These are phyloP conservation scores for Chlamydomonas reinhardtii DNA, from an alignment of 163 green algal species.

Conservation along the genomic window DNA sequence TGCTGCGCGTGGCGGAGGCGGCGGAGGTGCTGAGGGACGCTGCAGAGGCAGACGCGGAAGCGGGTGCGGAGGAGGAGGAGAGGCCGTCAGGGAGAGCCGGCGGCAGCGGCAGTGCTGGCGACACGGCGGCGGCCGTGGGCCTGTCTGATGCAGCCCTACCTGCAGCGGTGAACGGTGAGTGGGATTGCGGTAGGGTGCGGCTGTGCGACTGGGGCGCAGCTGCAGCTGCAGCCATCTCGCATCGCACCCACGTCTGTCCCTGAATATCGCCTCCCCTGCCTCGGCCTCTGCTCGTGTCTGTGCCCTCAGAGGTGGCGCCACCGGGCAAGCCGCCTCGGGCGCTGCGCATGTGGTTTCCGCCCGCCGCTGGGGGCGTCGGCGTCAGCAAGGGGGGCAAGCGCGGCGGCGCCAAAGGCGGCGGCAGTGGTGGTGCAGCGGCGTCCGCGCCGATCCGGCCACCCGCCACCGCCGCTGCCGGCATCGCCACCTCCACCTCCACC, in stretches of 20 bases:
- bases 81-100: too few relatives aligned
- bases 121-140: background rate
- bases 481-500: background rate
- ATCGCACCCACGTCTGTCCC: too few relatives aligned
- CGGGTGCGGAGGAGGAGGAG: background rate
- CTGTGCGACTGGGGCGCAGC: too few relatives aligned
- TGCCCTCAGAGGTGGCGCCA: background rate
- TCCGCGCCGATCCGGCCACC: background rate
- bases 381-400: conserved; percentile 3
- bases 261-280: too few relatives aligned
- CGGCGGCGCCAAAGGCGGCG: background rate
- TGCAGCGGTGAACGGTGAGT: conserved; percentile 12
- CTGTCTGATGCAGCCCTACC: conserved; percentile 25
- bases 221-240: too few relatives aligned
- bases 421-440: background rate
- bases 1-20: conserved; percentile 18
- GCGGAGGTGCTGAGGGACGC: background rate
- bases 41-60: background rate
- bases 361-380: conserved; percentile 7
- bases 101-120: too few relatives aligned
- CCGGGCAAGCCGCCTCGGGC: background rate
- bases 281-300: too few relatives aligned
- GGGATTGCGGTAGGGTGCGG: too few relatives aligned
- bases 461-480: background rate
- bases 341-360: conserved; percentile 36